Evolutionary conservation across 495 filamentous ascomycete genomes (phyloP).

Genomic region (Mytilinidion resinicola): DNA sequence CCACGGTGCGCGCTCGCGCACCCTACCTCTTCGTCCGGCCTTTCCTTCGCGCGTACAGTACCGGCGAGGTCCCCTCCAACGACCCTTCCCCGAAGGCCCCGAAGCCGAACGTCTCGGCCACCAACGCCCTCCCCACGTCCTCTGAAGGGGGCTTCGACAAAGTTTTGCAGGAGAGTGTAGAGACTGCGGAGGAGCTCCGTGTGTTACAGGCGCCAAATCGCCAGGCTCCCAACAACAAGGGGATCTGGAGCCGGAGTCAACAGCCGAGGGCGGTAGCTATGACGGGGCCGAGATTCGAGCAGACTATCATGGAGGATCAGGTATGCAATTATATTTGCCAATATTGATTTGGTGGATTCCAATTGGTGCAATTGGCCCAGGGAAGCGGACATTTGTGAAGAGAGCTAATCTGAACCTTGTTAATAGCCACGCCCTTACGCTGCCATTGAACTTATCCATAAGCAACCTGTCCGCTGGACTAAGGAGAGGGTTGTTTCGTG

Average conservation of each 20-base stretch:
- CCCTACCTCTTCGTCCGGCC: slow-evolving; percentile 8
- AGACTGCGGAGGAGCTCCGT: slow-evolving; percentile 54
- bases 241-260: slow-evolving; percentile 79
- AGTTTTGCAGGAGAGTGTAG: slow-evolving; percentile 51
- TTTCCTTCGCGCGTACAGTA: slow-evolving; percentile 16
- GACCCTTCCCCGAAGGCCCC: slow-evolving; percentile 46
- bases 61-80: slow-evolving; percentile 40
- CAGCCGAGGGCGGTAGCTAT: slow-evolving; percentile 72
- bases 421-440: slow-evolving; percentile 75
- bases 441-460: slow-evolving; percentile 92
- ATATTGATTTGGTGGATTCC: neutral
- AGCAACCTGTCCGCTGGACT: slow-evolving; percentile 88
- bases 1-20: slow-evolving; percentile 16
- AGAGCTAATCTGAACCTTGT: slow-evolving; percentile 4
- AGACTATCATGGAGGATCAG: slow-evolving; percentile 86
- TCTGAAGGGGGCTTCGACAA: slow-evolving; percentile 39
- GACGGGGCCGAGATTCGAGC: slow-evolving; percentile 91
- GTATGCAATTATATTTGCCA: slow-evolving; percentile 43
- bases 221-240: slow-evolving; percentile 70
- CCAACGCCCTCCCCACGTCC: slow-evolving; percentile 53
- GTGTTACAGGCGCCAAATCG: slow-evolving; percentile 84
- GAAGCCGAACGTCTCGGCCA: slow-evolving; percentile 51
- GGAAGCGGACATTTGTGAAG: neutral
- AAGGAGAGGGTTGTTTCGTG: slow-evolving; percentile 75
- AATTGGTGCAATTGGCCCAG: neutral